Conservation (phyloP, 768 basidiomycete species). For the Pisolithus albus region DNA sequence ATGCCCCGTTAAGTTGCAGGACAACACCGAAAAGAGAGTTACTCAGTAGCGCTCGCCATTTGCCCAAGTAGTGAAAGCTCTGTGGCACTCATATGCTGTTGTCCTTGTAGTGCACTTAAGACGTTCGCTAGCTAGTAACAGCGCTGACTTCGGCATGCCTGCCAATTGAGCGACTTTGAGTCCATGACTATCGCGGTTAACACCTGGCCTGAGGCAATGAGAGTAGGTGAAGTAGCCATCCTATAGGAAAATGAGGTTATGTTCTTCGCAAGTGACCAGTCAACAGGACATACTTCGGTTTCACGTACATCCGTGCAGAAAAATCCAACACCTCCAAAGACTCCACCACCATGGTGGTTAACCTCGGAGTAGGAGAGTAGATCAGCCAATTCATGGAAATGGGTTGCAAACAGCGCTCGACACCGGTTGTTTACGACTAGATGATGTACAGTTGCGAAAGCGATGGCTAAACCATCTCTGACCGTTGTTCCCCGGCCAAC, state of each 20-base stretch:
- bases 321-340: constrained; percentile 65
- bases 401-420: constrained; percentile 94
- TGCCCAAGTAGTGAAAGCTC: constrained; percentile 30
- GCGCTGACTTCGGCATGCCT: constrained; percentile 63
- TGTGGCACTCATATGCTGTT: constrained; percentile 17
- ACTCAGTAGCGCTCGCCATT: constrained; percentile 9
- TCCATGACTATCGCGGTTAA: constrained; percentile 88
- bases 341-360: constrained; percentile 32
- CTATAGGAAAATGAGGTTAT: constrained; percentile 30
- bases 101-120: constrained; percentile 34
- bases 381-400: constrained; percentile 90
- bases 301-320: constrained; percentile 88
- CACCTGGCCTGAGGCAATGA: constrained; percentile 71
- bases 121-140: constrained; percentile 56
- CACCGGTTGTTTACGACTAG: constrained; percentile 64
- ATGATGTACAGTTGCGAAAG: constrained; percentile 85
- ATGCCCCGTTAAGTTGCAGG: not conserved
- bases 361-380: constrained; percentile 62
- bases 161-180: constrained; percentile 85
- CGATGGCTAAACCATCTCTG: constrained; percentile 87
- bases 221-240: constrained; percentile 78
- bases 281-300: constrained; percentile 46
- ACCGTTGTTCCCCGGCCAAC: constrained; percentile 96
- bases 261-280: not conserved
- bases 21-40: not conserved